Evolutionary conservation across 1,139 yeast genomes (phyloP).

Genomic region (Hyphopichia wangnamkhiaoensis): DNA sequence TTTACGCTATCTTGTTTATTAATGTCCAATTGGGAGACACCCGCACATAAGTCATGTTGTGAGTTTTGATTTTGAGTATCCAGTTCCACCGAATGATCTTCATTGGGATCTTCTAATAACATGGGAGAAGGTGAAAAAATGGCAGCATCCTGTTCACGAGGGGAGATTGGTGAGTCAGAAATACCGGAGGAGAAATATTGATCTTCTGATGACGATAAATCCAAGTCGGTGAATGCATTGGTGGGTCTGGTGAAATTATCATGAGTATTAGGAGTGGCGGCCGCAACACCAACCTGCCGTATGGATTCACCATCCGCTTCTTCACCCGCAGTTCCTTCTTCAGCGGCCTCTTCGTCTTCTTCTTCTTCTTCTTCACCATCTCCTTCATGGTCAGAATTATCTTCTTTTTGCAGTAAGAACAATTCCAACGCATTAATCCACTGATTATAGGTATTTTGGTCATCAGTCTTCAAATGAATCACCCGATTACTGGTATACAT

Average conservation of each 20-base stretch:
- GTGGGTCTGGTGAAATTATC: too few relatives aligned
- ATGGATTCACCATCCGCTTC: too few relatives aligned
- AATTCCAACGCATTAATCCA: constrained; percentile 44
- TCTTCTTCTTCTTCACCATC: too few relatives aligned
- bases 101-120: constrained; percentile 8
- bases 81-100: constrained; percentile 1
- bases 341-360: too few relatives aligned
- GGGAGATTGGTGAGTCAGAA: constrained; percentile 16
- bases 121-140: constrained; percentile 10
- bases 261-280: too few relatives aligned
- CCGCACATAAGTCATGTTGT: too few relatives aligned
- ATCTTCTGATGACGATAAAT: constrained; percentile 10
- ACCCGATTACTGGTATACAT: constrained; percentile 40
- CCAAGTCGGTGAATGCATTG: too few relatives aligned
- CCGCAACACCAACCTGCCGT: too few relatives aligned
- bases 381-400: neutral
- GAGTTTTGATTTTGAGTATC: too few relatives aligned
- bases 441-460: constrained; percentile 29
- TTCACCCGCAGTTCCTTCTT: too few relatives aligned
- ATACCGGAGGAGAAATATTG: constrained; percentile 24
- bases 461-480: constrained; percentile 44
- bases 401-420: constrained; percentile 16
- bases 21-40: too few relatives aligned
- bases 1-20: too few relatives aligned
- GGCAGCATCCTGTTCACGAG: constrained; percentile 3